phyloP scores from a whole-genome alignment of 176 grass and related monocot genomes.

The Secale cereale region DNA sequence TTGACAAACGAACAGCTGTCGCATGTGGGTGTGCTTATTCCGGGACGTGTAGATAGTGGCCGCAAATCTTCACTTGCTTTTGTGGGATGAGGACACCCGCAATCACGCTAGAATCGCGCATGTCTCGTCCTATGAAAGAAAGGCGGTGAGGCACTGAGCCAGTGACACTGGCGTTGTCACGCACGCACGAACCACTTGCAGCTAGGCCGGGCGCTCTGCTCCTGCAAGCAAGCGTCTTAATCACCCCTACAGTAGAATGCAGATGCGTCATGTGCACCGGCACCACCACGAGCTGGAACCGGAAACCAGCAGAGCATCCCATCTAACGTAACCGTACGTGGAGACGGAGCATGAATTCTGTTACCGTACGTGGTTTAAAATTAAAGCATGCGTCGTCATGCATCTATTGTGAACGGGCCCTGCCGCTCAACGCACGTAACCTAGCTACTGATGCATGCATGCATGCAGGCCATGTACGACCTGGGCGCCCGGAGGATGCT shows the following conservation, averaged over 20 bases:
- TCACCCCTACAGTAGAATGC: not conserved
- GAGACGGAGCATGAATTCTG: not conserved
- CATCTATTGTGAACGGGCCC: too few species aligned
- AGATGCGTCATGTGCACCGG: too few species aligned
- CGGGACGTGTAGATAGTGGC: not conserved
- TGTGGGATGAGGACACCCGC: not conserved
- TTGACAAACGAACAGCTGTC: not conserved
- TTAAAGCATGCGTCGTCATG: too few species aligned
- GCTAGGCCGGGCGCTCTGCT: not conserved
- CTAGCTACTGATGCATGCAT: constrained; percentile 1
- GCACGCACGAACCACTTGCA: not conserved
- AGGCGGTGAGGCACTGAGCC: not conserved
- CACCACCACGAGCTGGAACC: not conserved
- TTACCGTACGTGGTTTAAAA: not conserved
- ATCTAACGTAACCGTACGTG: too few species aligned
- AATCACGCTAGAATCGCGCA: not conserved
- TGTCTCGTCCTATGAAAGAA: not conserved
- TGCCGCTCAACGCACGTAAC: too few species aligned
- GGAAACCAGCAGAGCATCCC: not conserved
- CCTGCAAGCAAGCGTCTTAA: not conserved
- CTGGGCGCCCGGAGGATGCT: constrained; percentile 27
- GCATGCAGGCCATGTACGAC: constrained; percentile 26
- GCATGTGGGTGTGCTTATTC: not conserved
- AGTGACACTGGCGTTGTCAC: not conserved
- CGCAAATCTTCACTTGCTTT: not conserved